A percentile compares a stretch with the other conserved stretches of the same genome.
Evolutionary conservation across 2,329 filamentous ascomycete genomes (phyloP).

Genomic region (Rosellinia necatrix): DNA sequence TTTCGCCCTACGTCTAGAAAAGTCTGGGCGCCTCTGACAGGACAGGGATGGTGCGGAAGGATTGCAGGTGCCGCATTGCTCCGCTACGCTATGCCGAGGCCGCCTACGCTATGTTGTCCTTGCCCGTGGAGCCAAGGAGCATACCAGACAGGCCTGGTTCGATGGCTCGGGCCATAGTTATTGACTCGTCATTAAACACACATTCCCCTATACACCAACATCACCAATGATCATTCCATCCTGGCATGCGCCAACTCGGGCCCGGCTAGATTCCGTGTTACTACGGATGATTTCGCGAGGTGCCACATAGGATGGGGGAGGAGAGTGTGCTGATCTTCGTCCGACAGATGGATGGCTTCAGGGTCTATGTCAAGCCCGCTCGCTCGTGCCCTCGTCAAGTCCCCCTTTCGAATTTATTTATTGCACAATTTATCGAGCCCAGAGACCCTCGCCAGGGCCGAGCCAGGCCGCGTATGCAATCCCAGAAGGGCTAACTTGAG

Average conservation of each 20-base stretch:
- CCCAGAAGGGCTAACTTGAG: neutral
- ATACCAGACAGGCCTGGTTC: neutral
- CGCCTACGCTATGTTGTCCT: no score
- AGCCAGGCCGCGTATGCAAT: neutral
- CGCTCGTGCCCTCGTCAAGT: no score
- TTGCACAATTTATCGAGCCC: neutral
- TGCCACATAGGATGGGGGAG: neutral
- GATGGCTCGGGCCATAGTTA: constrained; percentile 1
- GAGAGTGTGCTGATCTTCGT: neutral
- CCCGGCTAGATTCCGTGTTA: neutral
- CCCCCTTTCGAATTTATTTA: neutral
- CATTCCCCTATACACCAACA: neutral
- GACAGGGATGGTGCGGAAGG: constrained; percentile 19
- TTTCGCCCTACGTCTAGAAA: constrained; percentile 17
- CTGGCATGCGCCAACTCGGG: constrained; percentile 6
- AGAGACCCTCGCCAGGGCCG: neutral
- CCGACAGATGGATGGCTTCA: no score
- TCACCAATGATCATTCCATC: neutral
- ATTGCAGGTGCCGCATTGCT: constrained; percentile 12
- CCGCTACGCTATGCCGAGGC: constrained; percentile 1
- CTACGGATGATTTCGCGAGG: constrained; percentile 4
- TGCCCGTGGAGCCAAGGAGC: no score
- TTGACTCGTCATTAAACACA: constrained; percentile 1
- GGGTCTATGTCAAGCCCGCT: no score
- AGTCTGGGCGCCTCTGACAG: constrained; percentile 5